Conservation (phyloP, 1,284 basidiomycete genomes). For the Vanrija humicola region DNA sequence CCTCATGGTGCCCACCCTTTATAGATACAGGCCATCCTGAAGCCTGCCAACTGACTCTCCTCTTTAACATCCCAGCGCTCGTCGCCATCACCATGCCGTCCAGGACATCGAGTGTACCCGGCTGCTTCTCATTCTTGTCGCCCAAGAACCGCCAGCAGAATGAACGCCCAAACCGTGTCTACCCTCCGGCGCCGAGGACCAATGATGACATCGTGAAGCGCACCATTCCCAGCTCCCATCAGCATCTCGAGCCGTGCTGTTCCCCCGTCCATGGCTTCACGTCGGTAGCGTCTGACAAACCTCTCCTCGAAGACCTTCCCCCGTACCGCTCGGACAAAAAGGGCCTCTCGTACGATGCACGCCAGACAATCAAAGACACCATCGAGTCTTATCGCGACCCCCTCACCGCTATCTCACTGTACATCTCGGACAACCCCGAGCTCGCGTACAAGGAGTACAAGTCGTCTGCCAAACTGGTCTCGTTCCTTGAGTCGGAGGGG, state of each 20-base stretch:
- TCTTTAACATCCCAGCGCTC: no score
- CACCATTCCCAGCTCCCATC: neutral
- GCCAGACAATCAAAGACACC: conserved; percentile 4
- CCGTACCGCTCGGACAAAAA: neutral
- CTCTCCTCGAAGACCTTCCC: neutral
- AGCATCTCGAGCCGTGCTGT: conserved; percentile 1
- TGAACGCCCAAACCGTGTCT: neutral
- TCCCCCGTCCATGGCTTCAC: neutral
- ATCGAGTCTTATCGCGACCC: conserved; percentile 8
- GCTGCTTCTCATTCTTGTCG: conserved; percentile 1
- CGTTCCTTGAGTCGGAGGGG: conserved; percentile 56
- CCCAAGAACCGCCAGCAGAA: neutral
- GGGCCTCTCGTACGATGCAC: neutral
- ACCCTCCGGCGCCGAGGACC: neutral
- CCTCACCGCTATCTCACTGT: conserved; percentile 22
- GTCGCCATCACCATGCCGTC: neutral
- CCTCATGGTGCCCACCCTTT: no score
- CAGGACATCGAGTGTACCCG: neutral
- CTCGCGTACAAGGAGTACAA: conserved; percentile 31
- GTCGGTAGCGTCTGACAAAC: neutral
- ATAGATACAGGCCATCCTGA: no score
- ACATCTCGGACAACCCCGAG: conserved; percentile 27
- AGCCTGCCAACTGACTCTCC: no score
- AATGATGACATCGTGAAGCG: neutral
- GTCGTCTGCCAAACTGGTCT: conserved; percentile 58